Evolutionary conservation across 2,329 filamentous ascomycete genomes (phyloP).

Genomic region (Neonectria neomacrospora): DNA sequence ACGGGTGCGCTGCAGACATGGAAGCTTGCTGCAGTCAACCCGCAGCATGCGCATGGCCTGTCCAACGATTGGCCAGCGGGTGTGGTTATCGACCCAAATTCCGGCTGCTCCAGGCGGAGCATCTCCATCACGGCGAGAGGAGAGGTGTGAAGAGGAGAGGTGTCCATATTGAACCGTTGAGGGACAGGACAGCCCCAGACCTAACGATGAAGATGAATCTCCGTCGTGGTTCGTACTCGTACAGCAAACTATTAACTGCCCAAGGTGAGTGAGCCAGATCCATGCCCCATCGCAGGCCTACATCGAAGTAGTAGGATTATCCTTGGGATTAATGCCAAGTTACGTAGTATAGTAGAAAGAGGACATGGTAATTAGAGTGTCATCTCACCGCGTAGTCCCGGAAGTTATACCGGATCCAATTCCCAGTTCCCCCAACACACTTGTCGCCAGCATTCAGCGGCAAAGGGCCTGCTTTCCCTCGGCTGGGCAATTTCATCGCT

Average conservation of each 20-base stretch:
- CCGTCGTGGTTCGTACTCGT: neutral
- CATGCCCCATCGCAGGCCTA: neutral
- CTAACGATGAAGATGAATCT: neutral
- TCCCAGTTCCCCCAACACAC: conserved; percentile 37
- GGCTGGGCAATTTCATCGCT: conserved; percentile 39
- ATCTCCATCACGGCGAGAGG: neutral
- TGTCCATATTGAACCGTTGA: neutral
- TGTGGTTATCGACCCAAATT: conserved; percentile 5
- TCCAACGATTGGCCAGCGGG: conserved; percentile 19
- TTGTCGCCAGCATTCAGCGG: conserved; percentile 32
- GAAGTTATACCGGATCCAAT: conserved; percentile 1
- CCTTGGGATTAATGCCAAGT: neutral
- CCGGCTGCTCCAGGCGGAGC: neutral
- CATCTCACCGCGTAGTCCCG: neutral
- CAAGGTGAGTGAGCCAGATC: neutral
- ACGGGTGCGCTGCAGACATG: conserved; percentile 15
- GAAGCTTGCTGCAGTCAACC: neutral
- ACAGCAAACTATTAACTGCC: neutral
- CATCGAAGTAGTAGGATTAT: neutral
- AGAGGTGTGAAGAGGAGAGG: neutral
- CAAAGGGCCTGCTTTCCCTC: conserved; percentile 34
- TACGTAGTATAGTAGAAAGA: neutral
- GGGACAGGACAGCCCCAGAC: neutral
- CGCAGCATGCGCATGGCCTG: conserved; percentile 26
- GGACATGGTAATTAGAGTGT: neutral